Base-by-base conservation (phyloP, 2,329 filamentous ascomycete species). In the Remersonia thermophila region DNA sequence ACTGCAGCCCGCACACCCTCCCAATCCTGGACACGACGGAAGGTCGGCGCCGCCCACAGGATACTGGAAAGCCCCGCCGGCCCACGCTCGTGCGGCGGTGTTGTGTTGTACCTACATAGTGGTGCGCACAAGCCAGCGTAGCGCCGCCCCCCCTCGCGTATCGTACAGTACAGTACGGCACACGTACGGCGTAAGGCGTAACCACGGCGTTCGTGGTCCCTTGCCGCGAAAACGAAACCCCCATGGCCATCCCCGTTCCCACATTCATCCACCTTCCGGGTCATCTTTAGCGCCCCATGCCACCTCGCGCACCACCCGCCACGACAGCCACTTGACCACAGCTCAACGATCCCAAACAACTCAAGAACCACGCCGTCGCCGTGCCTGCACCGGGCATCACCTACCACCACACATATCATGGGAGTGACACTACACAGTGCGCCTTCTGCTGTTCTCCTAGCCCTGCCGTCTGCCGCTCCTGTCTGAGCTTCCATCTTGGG, bases 271-370 rank as follows among this genome's bases (percentile, higher is more conserved):
- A 23, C 9, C 20, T 23, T 23, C n/a, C n/a, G n/a, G n/a, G 43
- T 41, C 41, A 41, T 34, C 37, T 35, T 15, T 42, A 43, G 37
- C 35, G 30, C 30, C 29, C 27, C 39, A 35, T 42, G 37, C 40
- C 40, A 42, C 42, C 30, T 37, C 17, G 20, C 29, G 27, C 30
- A 33, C 28, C 36, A 36, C 29, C 32, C 17, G 40, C 41, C 42
- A 31, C 40, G 33, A 35, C 15, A 23, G 40, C 27, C 26, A 28
- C 37, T 38, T 44, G 39, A 41, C 43, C 45, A 45, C 42, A 47
- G 43, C 20, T 23, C 20, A 43, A 36, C 38, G 33, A 35, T 41
- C 35, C 38, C 36, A 33, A 35, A 38, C 38, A 32, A 42, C 36
- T 34, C 34, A 5, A 23, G 20, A 5, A 23, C 9, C 20, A 23